A percentile compares a stretch with the other conserved stretches of the same genome.
Evolutionary conservation across 371 early-diverging fungal species (phyloP).

Genomic region (Syncephalastrum sp.): DNA sequence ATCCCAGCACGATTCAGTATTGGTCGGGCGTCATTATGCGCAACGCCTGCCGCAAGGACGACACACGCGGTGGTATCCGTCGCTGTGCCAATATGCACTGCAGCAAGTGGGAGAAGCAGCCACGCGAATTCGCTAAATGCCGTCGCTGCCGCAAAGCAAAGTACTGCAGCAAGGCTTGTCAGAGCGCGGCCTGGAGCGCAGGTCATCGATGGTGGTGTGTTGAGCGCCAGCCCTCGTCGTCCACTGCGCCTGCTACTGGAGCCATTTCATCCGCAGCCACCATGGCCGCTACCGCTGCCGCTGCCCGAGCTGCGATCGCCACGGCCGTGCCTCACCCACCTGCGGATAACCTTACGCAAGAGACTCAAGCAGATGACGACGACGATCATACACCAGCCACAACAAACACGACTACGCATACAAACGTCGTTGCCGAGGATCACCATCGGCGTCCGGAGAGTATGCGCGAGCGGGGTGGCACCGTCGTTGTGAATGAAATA

Average conservation of each 20-base stretch:
- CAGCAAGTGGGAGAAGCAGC: conserved; percentile 69
- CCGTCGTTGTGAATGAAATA: conserved; percentile 3
- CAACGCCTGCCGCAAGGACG: conserved; percentile 79
- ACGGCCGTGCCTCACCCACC: neutral
- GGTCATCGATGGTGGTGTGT: conserved; percentile 83
- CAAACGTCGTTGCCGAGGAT: neutral
- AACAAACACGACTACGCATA: neutral
- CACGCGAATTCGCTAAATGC: conserved; percentile 79
- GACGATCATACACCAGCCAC: neutral
- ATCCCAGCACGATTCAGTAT: conserved; percentile 65
- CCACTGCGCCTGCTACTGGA: neutral
- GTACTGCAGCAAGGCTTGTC: conserved; percentile 76
- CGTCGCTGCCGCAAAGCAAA: conserved; percentile 80
- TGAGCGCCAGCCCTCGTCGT: conserved; percentile 40
- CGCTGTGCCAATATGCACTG: conserved; percentile 76
- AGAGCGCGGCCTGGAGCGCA: conserved; percentile 73
- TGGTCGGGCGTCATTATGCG: conserved; percentile 84
- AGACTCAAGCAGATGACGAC: neutral
- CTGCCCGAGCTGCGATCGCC: neutral
- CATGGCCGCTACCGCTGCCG: conserved; percentile 1
- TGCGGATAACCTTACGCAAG: neutral
- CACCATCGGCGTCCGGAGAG: neutral
- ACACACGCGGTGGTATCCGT: conserved; percentile 64
- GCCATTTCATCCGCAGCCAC: neutral
- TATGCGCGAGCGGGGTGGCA: conserved; percentile 1